phyloP scores from a whole-genome alignment of 129 eudicot genomes.

The Centrapalus pauciflorus region DNA sequence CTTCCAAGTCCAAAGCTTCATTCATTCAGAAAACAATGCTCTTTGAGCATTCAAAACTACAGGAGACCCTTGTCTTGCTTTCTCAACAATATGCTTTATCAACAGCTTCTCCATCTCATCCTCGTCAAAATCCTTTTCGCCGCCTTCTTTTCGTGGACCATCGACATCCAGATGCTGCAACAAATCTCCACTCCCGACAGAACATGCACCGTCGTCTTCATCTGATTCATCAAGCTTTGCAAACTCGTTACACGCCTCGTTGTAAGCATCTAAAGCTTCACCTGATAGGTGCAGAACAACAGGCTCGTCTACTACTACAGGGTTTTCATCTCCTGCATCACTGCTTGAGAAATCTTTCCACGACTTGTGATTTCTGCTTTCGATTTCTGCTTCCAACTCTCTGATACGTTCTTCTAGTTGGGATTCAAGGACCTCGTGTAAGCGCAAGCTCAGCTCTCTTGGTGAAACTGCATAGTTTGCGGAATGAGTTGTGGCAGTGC shows the following conservation, averaged over 20 bases:
- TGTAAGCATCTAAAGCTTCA: conserved; percentile 76
- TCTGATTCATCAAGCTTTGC: conserved; percentile 49
- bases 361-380: conserved; percentile 18
- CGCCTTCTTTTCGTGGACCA: conserved; percentile 11
- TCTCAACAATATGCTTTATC: conserved; percentile 82
- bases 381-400: conserved; percentile 68
- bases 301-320: conserved; percentile 26
- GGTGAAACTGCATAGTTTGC: conserved; percentile 68
- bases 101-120: conserved; percentile 65
- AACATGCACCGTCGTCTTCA: conserved; percentile 27
- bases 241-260: conserved; percentile 56
- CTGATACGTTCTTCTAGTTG: conserved; percentile 72
- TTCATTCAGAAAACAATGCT: conserved; percentile 41
- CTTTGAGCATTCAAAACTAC: conserved; percentile 65
- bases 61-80: conserved; percentile 79
- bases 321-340: conserved; percentile 21
- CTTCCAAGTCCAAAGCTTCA: conserved; percentile 14
- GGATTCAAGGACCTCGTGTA: conserved; percentile 79
- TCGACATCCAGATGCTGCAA: too few species aligned
- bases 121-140: conserved; percentile 25
- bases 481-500: conserved; percentile 37
- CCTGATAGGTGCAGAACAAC: conserved; percentile 62
- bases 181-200: too few species aligned
- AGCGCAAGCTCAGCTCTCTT: conserved; percentile 61
- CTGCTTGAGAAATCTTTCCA: conserved; percentile 39